Evolutionary conservation across 306 rosid genomes (phyloP), one percentile per base, ranked within the genome.

Genomic region (Fragaria iinumae): DNA sequence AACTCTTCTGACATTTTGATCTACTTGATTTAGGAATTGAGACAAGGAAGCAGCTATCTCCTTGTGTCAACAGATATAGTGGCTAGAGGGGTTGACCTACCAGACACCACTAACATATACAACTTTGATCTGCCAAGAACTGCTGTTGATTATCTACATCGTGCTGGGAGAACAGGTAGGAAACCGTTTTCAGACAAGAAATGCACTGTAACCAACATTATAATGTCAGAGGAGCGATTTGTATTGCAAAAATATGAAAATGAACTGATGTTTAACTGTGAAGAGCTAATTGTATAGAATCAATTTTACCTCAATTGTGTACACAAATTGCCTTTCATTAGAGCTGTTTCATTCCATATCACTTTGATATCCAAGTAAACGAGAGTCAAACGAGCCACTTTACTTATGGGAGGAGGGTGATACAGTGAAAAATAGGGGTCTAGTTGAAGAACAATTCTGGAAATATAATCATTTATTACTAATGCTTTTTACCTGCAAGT

Each of bases 101-200:
- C 92, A 17, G 94, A 95, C 81, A 92, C 92, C 79, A 90, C 97
- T 70, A 96, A 90, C 83, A 92, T 90, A 68, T 95, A 90, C 93
- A 95, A 95, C 85, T 88, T 86, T 74, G 92, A 95, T 83, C 86
- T 88, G 21, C 98, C 98, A 38, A 90, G 85, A 84, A 89, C 87
- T 75, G 93, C 89, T 41, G 36, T 84, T 20, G 97, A 90, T 86
- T 92, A 92, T 82, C 96, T 95, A 85, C 98, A 95, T 77, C 95
- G 97, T 56, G 98, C 98, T 27, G 97, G 98, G 73, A 85, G 98
- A 78, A 84, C 98, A 5, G 91, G 98, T 72, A 90, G 96, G 82
- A 92, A 90, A 73, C 98, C 97, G 32, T 90, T 95, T 84, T 95
- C 97, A 44, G 83, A 87, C 73, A 52, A 80, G 72, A 90, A 82